Percentiles rank a stretch among this genome's conserved stretches.
Evolutionary conservation across 768 basidiomycete genomes (phyloP).

Genomic region (Leccinum sublutescens): DNA sequence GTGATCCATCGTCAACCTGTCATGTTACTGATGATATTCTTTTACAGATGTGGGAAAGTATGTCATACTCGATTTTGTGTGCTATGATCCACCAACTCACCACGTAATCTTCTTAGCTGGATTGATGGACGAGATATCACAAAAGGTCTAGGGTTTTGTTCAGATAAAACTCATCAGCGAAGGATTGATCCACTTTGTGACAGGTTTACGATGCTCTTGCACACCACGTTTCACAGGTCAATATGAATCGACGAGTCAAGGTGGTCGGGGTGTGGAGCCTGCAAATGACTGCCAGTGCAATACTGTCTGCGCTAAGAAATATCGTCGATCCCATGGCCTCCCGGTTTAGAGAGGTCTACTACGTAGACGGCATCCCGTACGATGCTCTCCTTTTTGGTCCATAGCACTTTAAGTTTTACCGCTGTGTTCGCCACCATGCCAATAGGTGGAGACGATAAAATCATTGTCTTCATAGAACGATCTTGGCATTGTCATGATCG

Average conservation of each 20-base stretch:
- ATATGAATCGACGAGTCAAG: constrained; percentile 85
- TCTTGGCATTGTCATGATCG: neutral
- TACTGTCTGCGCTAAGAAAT: constrained; percentile 73
- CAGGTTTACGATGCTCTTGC: constrained; percentile 91
- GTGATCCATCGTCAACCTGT: constrained; percentile 29
- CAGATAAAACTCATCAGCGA: neutral
- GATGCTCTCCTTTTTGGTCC: constrained; percentile 25
- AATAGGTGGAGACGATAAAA: constrained; percentile 12
- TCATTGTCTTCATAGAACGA: neutral
- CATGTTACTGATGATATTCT: constrained; percentile 7
- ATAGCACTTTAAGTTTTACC: constrained; percentile 18
- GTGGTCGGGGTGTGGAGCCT: constrained; percentile 93
- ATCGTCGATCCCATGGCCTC: constrained; percentile 64
- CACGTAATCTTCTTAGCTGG: constrained; percentile 58
- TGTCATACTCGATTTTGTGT: constrained; percentile 25
- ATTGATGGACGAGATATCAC: constrained; percentile 85
- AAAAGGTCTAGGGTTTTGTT: constrained; percentile 52
- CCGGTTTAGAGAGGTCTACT: constrained; percentile 30
- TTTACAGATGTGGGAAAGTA: constrained; percentile 88
- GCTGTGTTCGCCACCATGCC: neutral
- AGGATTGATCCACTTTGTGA: neutral
- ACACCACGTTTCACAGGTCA: constrained; percentile 88
- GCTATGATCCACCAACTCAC: neutral
- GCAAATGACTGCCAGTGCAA: constrained; percentile 88
- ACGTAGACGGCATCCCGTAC: constrained; percentile 33